Evolutionary conservation across 1,284 basidiomycete genomes (phyloP).

Genomic region (Ustilago bromivora): DNA sequence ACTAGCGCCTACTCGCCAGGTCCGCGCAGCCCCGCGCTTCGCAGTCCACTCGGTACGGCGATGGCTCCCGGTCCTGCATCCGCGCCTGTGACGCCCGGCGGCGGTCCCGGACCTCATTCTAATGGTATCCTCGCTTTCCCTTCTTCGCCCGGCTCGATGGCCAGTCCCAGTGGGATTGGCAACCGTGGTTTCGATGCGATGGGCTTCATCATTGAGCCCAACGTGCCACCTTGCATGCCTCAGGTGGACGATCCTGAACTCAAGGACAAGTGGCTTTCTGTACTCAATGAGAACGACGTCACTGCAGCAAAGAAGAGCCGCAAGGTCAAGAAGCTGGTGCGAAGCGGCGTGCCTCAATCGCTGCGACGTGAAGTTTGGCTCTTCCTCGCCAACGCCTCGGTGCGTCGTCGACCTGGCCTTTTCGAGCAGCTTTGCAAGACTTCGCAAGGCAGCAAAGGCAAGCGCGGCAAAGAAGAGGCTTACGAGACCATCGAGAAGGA

Average conservation of each 20-base stretch:
- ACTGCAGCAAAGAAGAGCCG: conserved; percentile 81
- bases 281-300: conserved; percentile 77
- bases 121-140: conserved; percentile 21
- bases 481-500: conserved; percentile 67
- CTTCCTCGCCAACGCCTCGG: conserved; percentile 59
- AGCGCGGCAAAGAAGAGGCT: conserved; percentile 58
- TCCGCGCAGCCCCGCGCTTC: conserved; percentile 31
- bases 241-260: conserved; percentile 77
- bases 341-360: conserved; percentile 78
- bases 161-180: conserved; percentile 16
- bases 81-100: conserved; percentile 26
- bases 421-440: conserved; percentile 63
- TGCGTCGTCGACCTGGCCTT: conserved; percentile 58
- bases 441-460: conserved; percentile 51
- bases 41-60: conserved; percentile 36
- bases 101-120: conserved; percentile 7
- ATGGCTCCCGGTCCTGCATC: conserved; percentile 18
- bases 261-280: conserved; percentile 80
- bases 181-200: conserved; percentile 40
- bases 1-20: conserved; percentile 28
- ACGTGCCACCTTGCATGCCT: conserved; percentile 23
- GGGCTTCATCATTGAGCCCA: conserved; percentile 55
- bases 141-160: conserved; percentile 22
- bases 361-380: conserved; percentile 67
- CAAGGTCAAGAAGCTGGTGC: conserved; percentile 84